Evolutionary conservation across 2,329 filamentous ascomycete genomes (phyloP), one percentile per base, ranked within the genome.

Genomic region (Onygena corvina): DNA sequence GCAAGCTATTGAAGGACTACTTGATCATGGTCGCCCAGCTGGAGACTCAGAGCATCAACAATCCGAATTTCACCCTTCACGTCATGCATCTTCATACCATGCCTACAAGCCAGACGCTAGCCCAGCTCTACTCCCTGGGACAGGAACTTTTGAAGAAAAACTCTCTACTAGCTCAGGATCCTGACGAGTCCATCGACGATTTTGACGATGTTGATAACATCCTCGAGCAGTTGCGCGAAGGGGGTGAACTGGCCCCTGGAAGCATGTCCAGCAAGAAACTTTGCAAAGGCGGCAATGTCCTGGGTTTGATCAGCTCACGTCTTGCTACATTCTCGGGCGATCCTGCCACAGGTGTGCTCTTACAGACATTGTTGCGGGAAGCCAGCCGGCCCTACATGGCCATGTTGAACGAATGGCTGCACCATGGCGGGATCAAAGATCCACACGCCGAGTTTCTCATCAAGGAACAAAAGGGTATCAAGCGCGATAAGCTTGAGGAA

Each of bases 391-490:
- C 92, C 0, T 98, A 98, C 63, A 95, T 96, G 89, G 77, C 78
- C 35, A 98, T 98, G 92, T 71, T 98, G 53, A 98, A 98, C 60
- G 90, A 96, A 64, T 98, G 92, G 92, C 72, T 98, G 12, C 92
- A 98, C 61, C 90, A 94, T 61, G 92, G 92, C 33, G 87, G 84
- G 45, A 96, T 98, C 65, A 86, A 84, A 60, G 92, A 98, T 63
- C 87, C 89, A 0, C 90, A 96, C 64, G 79, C 82, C 1, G 92
- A 98, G 64, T 98, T 98, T 58, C 70, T 98, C 48, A 82, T 98
- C 61, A 93, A 93, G 61, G 92, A 96, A 65, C 87, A 94, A 59
- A 93, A 90, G 66, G 94, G 89, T 60, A 95, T 98, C 58, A 83
- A 84, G 51, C 79, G 92, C 34, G 92, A 96, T 64, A 78, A 86